Evolutionary conservation across 1,139 yeast genomes (phyloP).

Genomic region (Debaryomyces robertsiae): DNA sequence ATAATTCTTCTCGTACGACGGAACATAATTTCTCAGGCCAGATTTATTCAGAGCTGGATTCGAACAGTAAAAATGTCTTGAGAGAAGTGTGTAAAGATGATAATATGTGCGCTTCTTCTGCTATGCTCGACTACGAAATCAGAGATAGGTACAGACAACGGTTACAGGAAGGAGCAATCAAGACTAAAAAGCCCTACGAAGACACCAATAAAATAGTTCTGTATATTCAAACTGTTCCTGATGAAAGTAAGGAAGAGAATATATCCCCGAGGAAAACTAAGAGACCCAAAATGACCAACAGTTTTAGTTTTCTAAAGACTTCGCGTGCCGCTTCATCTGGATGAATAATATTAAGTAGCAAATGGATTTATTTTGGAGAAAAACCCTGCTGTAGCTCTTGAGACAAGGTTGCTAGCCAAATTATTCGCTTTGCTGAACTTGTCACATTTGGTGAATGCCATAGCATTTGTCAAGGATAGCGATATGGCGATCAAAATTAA

Average conservation of each 20-base stretch:
- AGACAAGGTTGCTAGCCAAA: slow-evolving; percentile 51
- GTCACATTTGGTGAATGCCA: slow-evolving; percentile 91
- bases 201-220: not conserved
- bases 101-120: too few relatives aligned
- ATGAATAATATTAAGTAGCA: slow-evolving; percentile 11
- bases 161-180: not conserved
- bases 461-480: slow-evolving; percentile 75
- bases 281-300: not conserved
- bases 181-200: not conserved
- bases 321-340: not conserved
- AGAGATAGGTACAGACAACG: not conserved
- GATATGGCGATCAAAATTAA: slow-evolving; percentile 66
- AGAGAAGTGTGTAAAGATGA: too few relatives aligned
- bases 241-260: not conserved
- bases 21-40: too few relatives aligned
- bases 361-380: slow-evolving; percentile 56
- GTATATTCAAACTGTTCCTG: not conserved
- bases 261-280: not conserved
- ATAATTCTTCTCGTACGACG: too few relatives aligned
- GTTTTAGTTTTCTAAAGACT: not conserved
- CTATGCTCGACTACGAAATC: not conserved
- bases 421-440: slow-evolving; percentile 82
- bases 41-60: too few relatives aligned
- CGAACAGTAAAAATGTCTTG: too few relatives aligned
- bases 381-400: slow-evolving; percentile 50